These are phyloP conservation scores for Cytospora mali DNA, from an alignment of 2,329 filamentous ascomycete species.

Conservation along the genomic window DNA sequence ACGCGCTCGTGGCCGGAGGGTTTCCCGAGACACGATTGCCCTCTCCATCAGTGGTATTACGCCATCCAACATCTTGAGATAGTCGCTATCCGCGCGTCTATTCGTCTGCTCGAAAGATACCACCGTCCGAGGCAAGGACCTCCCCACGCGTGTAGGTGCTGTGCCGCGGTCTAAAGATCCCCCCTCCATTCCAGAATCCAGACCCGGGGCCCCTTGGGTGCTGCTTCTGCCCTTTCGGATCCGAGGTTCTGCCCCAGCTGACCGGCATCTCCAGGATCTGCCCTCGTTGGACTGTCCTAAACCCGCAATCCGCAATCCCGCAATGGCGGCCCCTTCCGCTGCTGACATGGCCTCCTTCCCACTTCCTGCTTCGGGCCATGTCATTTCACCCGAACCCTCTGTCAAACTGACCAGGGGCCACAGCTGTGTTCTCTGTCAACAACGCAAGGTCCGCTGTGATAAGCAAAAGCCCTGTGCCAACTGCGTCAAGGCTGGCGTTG, in stretches of 20 bases:
- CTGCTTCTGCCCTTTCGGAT: slow-evolving; percentile 25
- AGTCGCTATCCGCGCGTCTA: slow-evolving; percentile 20
- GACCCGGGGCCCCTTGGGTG: slow-evolving; percentile 13
- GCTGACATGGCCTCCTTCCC: slow-evolving; percentile 30
- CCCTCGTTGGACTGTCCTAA: slow-evolving; percentile 10
- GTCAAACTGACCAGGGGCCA: slow-evolving; percentile 61
- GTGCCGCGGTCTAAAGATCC: slow-evolving; percentile 13
- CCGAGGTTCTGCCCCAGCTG: slow-evolving; percentile 25
- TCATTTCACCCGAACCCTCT: slow-evolving; percentile 41
- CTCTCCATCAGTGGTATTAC: slow-evolving; percentile 2
- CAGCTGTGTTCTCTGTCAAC: slow-evolving; percentile 73
- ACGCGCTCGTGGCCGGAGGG: slow-evolving; percentile 27
- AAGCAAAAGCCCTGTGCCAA: slow-evolving; percentile 72
- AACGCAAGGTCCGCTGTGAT: slow-evolving; percentile 75
- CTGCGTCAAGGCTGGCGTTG: slow-evolving; percentile 63
- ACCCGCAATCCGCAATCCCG: neutral
- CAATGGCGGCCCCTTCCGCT: slow-evolving; percentile 26
- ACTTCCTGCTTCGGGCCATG: slow-evolving; percentile 32
- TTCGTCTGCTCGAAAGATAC: neutral
- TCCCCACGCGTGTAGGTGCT: slow-evolving; percentile 8
- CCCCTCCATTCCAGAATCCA: neutral
- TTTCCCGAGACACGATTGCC: slow-evolving; percentile 25
- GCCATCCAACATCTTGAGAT: slow-evolving; percentile 11
- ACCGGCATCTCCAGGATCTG: slow-evolving; percentile 16
- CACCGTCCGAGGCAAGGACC: slow-evolving; percentile 14